Conservation (phyloP, 1,284 basidiomycete genomes). For the Ceratobasidium sp. region DNA sequence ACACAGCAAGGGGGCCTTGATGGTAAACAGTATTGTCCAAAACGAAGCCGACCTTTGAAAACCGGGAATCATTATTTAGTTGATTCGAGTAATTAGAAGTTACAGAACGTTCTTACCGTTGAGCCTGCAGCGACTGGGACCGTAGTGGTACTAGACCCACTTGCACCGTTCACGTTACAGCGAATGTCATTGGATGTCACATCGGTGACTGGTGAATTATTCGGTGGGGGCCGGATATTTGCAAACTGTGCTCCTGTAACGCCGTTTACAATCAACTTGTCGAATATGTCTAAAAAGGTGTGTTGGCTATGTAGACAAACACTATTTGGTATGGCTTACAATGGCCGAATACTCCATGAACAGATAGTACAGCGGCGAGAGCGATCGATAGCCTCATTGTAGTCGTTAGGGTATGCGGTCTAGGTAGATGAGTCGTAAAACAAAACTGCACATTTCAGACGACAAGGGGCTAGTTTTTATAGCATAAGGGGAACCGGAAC, state of each 20-base stretch:
- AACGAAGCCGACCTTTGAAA: constrained; percentile 57
- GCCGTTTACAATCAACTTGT: constrained; percentile 58
- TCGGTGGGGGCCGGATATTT: constrained; percentile 62
- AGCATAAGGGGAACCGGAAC: not conserved
- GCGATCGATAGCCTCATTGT: constrained; percentile 16
- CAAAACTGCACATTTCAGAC: not conserved
- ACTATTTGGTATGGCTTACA: not conserved
- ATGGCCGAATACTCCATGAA: not conserved
- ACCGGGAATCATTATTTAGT: constrained; percentile 62
- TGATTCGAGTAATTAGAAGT: constrained; percentile 50
- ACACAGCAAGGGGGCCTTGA: constrained; percentile 63
- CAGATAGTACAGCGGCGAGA: not conserved
- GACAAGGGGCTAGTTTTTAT: not conserved
- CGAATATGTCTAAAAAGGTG: constrained; percentile 24
- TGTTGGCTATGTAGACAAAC: not conserved
- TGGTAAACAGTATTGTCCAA: constrained; percentile 61
- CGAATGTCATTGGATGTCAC: constrained; percentile 64
- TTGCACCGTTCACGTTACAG: constrained; percentile 64
- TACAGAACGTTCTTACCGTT: constrained; percentile 43
- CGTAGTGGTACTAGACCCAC: constrained; percentile 60
- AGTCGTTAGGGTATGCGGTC: not conserved
- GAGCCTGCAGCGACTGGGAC: constrained; percentile 62
- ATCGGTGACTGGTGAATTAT: constrained; percentile 68
- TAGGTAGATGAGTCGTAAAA: not conserved
- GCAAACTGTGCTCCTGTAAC: constrained; percentile 57